phyloP scores from a whole-genome alignment of 495 filamentous ascomycete genomes.

The Chaetomium fimeti region DNA sequence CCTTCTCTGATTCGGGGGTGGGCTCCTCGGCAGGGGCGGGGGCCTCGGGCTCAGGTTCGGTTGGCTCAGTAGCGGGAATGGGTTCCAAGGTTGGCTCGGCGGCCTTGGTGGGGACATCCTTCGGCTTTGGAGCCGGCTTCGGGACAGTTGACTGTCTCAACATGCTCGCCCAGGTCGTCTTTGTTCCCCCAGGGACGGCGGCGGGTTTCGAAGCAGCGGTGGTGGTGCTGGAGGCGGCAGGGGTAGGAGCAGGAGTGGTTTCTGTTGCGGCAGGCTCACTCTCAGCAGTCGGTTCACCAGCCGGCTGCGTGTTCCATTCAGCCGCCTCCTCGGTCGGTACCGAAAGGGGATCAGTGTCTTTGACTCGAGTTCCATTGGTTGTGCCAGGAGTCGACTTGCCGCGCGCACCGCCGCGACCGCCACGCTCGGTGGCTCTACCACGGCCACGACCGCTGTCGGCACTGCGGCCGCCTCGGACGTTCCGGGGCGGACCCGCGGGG shows the following conservation, averaged over 20 bases:
- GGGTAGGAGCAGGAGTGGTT: conserved; percentile 22
- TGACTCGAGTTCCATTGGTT: conserved; percentile 49
- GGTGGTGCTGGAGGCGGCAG: conserved; percentile 28
- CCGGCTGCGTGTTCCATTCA: conserved; percentile 41
- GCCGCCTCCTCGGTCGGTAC: conserved; percentile 50
- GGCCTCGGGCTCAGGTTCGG: conserved; percentile 39
- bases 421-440: conserved; percentile 68
- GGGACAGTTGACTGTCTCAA: conserved; percentile 48
- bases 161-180: conserved; percentile 61
- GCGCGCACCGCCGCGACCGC: conserved; percentile 64
- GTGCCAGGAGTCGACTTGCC: conserved; percentile 52
- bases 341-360: conserved; percentile 50
- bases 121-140: conserved; percentile 46
- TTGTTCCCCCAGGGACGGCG: conserved; percentile 40
- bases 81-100: conserved; percentile 42
- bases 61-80: conserved; percentile 38
- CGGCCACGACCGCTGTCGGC: conserved; percentile 66
- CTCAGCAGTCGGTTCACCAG: conserved; percentile 36
- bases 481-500: conserved; percentile 39
- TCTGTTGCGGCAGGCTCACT: conserved; percentile 20
- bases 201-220: conserved; percentile 35
- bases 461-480: conserved; percentile 63
- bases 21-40: conserved; percentile 37
- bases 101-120: conserved; percentile 44
- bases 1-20: conserved; percentile 33